phyloP scores from a whole-genome alignment of 2,329 filamentous ascomycete species.

The Dactylonectria macrodidyma region DNA sequence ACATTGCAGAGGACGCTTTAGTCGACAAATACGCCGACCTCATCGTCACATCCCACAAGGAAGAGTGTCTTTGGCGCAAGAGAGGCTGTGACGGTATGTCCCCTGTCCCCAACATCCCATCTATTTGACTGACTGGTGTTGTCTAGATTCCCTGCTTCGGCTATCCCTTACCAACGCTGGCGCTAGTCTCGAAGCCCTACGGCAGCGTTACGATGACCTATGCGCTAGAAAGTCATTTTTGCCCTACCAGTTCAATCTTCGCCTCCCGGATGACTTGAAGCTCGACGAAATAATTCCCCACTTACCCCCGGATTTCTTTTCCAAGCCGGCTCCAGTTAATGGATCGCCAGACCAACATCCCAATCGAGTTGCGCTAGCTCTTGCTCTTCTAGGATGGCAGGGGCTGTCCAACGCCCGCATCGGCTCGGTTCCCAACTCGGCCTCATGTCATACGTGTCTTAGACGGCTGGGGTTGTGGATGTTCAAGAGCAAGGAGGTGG shows the following conservation, averaged over 20 bases:
- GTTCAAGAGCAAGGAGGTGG: conserved; percentile 83
- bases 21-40: conserved; percentile 83
- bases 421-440: conserved; percentile 78
- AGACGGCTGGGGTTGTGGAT: conserved; percentile 94
- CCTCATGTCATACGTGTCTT: conserved; percentile 88
- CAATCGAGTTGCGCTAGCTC: conserved; percentile 74
- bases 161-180: conserved; percentile 75
- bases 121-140: conserved; percentile 37
- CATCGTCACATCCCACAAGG: conserved; percentile 81
- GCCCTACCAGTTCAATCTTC: conserved; percentile 74
- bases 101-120: conserved; percentile 18
- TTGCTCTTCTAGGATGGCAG: conserved; percentile 85
- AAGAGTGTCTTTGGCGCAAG: conserved; percentile 88
- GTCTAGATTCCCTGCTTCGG: conserved; percentile 70
- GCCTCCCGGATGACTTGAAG: conserved; percentile 67
- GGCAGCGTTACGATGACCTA: conserved; percentile 76
- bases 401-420: conserved; percentile 70
- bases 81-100: conserved; percentile 85
- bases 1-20: conserved; percentile 70
- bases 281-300: conserved; percentile 65
- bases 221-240: conserved; percentile 68
- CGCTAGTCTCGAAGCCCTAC: conserved; percentile 70
- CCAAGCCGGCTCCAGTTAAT: conserved; percentile 54
- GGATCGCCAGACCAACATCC: conserved; percentile 51
- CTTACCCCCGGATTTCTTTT: conserved; percentile 70